These are phyloP conservation scores for Crithidia fasciculata DNA, from an alignment of 208 protist genomes.

Conservation along the genomic window DNA sequence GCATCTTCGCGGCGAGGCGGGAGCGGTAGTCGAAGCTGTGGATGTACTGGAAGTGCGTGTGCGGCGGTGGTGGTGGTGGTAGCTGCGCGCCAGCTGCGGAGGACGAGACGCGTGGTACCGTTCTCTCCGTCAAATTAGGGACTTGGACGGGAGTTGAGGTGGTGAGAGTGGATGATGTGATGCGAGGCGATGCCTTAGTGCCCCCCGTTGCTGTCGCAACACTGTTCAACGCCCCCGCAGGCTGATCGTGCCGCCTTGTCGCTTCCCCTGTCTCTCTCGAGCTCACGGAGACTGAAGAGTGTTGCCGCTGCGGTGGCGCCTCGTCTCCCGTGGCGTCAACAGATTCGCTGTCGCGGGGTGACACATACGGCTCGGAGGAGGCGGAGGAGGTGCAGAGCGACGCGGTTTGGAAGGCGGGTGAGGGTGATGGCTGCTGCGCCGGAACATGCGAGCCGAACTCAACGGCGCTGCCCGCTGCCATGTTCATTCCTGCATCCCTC, in stretches of 20 bases:
- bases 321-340: neutral
- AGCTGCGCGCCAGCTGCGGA: neutral
- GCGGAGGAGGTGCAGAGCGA: constrained; percentile 9
- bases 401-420: neutral
- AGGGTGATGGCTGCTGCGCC: neutral
- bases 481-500: no score
- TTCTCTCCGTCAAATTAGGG: no score
- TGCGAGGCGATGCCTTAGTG: no score
- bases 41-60: constrained; percentile 47
- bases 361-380: constrained; percentile 13
- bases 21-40: constrained; percentile 59
- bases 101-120: neutral
- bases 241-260: neutral
- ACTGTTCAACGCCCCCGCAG: no score
- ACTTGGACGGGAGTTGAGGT: no score
- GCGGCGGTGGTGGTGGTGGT: constrained; percentile 18
- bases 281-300: neutral
- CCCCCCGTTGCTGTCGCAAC: no score
- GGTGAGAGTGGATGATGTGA: no score
- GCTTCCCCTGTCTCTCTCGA: neutral
- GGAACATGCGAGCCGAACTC: no score
- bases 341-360: constrained; percentile 6
- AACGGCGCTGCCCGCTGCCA: no score
- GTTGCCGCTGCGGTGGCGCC: neutral
- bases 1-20: constrained; percentile 39